Evolutionary conservation across 2,329 filamentous ascomycete genomes (phyloP), one percentile per base, ranked within the genome.

Genomic region (Arthrobotrys sphaeroides): DNA sequence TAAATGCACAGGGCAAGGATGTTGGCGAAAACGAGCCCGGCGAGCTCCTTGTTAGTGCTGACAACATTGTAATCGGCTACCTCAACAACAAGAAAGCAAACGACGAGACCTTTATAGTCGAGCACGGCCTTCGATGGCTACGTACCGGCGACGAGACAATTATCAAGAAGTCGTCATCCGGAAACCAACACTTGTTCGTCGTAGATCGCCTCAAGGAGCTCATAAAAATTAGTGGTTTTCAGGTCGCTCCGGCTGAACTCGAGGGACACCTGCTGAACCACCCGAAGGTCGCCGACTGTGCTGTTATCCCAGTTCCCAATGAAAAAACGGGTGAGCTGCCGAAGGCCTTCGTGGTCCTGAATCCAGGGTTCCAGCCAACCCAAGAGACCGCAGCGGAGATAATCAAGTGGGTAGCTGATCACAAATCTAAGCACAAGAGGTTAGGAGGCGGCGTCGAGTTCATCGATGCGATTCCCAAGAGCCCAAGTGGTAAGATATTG

Each of bases 31-130:
- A 91, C 78, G 88, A 94, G 76, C 91, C 90, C 0, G 94, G 94
- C 36, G 94, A 97, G 82, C 86, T 97, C 12, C 85, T 92, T 16
- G 87, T 96, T 20, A 91, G 92, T 81, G 88, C 88, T 0, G 93
- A 93, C 0, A 89, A 90, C 0, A 88, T 96, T 0, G 89, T 91
- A 0, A 83, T 97, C 0, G 94, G 94, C 0, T 97, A 97, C 79
- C 84, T 96, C 62, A 91, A 96, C 83, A 96, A 97, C 80, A 89
- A 91, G 47, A 90, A 91, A 80, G 93, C 94, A 2, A 96, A 90
- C 18, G 85, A 87, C 60, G 92, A 96, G 81, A 95, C 93, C 0
- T 97, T 93, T 80, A 85, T 89, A 0, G 89, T 93, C 78, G 85
- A 86, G n/a, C 81, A 83, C 12, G 89, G 89, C 7, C 51, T 79